Evolutionary conservation across 257 asterid species (phyloP).

Genomic region (Nicotiana noctiflora): DNA sequence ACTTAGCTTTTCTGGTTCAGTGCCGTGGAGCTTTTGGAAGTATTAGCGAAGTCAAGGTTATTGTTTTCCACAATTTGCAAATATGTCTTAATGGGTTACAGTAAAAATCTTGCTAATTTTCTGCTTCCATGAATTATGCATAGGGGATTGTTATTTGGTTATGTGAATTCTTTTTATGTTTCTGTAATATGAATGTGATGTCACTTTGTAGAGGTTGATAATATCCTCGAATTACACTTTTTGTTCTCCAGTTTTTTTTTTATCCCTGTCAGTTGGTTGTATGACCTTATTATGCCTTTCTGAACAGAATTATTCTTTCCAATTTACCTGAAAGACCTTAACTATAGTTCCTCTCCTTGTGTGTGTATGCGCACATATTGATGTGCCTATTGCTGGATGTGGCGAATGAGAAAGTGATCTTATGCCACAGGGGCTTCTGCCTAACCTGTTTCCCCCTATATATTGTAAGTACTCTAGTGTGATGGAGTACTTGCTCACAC

Average conservation of each 20-base stretch:
- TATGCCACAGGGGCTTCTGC: neutral
- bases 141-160: neutral
- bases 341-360: neutral
- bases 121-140: neutral
- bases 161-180: neutral
- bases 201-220: neutral
- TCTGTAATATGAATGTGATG: neutral
- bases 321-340: neutral
- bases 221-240: neutral
- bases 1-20: slow-evolving; percentile 64
- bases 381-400: neutral
- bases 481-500: neutral
- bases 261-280: neutral
- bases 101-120: neutral
- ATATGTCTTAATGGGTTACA: neutral
- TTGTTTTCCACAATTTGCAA: neutral
- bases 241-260: neutral
- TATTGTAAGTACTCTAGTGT: neutral
- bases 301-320: neutral
- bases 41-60: slow-evolving; percentile 69
- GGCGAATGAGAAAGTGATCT: neutral
- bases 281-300: neutral
- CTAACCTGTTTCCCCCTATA: neutral
- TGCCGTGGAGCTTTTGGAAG: slow-evolving; percentile 80
- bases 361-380: neutral